Percentiles rank a stretch among this genome's conserved stretches.
These are phyloP conservation scores for Raffaelea deltoideospora DNA, from an alignment of 2,329 filamentous ascomycete species.

Conservation along the genomic window DNA sequence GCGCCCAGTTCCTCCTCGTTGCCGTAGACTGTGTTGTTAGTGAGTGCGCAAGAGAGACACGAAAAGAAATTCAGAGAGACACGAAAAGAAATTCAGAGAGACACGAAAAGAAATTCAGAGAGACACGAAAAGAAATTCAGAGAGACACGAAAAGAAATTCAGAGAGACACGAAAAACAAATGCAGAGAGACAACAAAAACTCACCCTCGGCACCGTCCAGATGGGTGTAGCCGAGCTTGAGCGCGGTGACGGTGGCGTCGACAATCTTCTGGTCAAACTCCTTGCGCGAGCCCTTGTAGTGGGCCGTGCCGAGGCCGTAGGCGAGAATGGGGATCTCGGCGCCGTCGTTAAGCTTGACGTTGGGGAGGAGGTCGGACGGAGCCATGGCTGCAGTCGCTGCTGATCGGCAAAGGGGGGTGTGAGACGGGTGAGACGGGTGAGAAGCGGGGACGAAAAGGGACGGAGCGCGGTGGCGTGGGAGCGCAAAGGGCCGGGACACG, in stretches of 20 bases:
- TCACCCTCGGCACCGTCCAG: constrained; percentile 59
- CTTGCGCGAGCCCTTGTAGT: constrained; percentile 36
- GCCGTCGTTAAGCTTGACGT: constrained; percentile 58
- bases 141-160: background rate
- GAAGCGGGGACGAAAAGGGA: background rate
- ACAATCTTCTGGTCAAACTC: constrained; percentile 39
- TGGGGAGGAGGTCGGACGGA: constrained; percentile 35
- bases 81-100: background rate
- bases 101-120: background rate
- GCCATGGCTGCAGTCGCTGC: constrained; percentile 1
- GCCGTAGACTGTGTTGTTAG: constrained; percentile 31
- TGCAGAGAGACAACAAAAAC: constrained; percentile 3
- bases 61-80: background rate
- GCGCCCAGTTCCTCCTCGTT: constrained; percentile 57
- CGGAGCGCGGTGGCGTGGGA: background rate
- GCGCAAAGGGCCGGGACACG: background rate
- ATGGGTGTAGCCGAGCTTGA: constrained; percentile 55
- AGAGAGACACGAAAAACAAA: background rate
- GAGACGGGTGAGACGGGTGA: too few species aligned
- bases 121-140: background rate
- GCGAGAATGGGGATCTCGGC: constrained; percentile 57
- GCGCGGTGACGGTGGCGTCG: constrained; percentile 40
- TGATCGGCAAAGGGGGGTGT: background rate
- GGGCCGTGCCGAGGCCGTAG: constrained; percentile 58
- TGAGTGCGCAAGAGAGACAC: constrained; percentile 3